Conservation (phyloP, 805 yeast genomes). For the Ogataea naganishii region DNA sequence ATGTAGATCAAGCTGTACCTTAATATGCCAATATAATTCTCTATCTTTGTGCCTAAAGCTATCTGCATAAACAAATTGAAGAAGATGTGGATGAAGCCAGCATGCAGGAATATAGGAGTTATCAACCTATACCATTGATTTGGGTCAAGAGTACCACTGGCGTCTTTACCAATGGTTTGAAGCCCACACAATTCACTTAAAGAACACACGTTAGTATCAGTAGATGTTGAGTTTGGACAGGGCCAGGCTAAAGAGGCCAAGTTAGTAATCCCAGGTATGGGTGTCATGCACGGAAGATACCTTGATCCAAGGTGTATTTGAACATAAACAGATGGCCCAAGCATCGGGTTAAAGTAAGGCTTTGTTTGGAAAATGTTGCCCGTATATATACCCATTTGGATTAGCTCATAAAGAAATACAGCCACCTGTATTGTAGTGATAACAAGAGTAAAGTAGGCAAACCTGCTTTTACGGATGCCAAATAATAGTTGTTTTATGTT, state of each 20-base stretch:
- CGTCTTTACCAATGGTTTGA: constrained; percentile 31
- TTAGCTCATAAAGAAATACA: constrained; percentile 57
- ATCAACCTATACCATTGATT: constrained; percentile 64
- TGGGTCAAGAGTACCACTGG: constrained; percentile 30
- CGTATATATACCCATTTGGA: constrained; percentile 46
- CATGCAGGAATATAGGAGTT: constrained; percentile 66
- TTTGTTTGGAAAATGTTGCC: constrained; percentile 59
- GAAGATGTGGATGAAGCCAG: constrained; percentile 61
- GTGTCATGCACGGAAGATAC: constrained; percentile 63
- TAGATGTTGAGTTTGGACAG: constrained; percentile 58
- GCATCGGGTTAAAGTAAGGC: constrained; percentile 72
- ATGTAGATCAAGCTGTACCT: constrained; percentile 49
- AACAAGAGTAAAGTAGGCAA: constrained; percentile 20
- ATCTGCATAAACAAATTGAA: constrained; percentile 56
- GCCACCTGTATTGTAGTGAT: constrained; percentile 38
- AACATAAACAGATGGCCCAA: constrained; percentile 64
- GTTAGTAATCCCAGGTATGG: constrained; percentile 40
- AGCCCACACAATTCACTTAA: constrained; percentile 55
- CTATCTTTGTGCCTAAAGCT: constrained; percentile 52
- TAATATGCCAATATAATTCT: constrained; percentile 44
- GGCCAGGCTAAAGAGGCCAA: constrained; percentile 42
- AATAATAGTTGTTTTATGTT: no score
- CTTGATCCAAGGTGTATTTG: constrained; percentile 65
- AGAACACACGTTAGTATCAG: constrained; percentile 46
- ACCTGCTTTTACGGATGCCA: no score